Conservation (phyloP, 768 basidiomycete species). For the Suillus plorans region DNA sequence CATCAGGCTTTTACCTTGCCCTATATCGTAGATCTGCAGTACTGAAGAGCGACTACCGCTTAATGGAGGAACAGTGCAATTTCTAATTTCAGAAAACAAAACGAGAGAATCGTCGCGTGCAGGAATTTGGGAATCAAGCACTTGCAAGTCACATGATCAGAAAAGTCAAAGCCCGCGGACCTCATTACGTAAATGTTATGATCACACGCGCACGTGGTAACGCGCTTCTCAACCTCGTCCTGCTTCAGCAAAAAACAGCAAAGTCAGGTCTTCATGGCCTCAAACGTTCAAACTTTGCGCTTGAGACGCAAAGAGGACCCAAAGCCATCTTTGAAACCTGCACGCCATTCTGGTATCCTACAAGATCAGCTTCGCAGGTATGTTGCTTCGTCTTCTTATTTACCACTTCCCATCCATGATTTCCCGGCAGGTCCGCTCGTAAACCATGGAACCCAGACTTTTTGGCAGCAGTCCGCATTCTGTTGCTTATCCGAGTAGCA, state of each 20-base stretch:
- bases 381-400: constrained; percentile 10
- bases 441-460: constrained; percentile 87
- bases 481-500: constrained; percentile 76
- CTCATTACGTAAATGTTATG: background rate
- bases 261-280: constrained; percentile 35
- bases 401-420: constrained; percentile 11
- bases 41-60: background rate
- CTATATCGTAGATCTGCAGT: background rate
- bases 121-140: background rate
- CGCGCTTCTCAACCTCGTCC: background rate
- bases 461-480: constrained; percentile 77
- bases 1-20: background rate
- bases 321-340: constrained; percentile 25
- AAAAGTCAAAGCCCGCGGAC: background rate
- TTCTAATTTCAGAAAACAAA: constrained; percentile 3
- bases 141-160: background rate
- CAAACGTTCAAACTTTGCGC: constrained; percentile 49
- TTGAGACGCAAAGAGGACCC: constrained; percentile 44
- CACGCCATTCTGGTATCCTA: constrained; percentile 66
- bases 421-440: constrained; percentile 47
- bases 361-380: constrained; percentile 81
- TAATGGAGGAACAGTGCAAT: background rate
- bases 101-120: background rate
- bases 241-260: background rate
- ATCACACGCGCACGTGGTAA: background rate